Base-by-base conservation (phyloP, 441 rosid genomes). In the Omphalea diandra region DNA sequence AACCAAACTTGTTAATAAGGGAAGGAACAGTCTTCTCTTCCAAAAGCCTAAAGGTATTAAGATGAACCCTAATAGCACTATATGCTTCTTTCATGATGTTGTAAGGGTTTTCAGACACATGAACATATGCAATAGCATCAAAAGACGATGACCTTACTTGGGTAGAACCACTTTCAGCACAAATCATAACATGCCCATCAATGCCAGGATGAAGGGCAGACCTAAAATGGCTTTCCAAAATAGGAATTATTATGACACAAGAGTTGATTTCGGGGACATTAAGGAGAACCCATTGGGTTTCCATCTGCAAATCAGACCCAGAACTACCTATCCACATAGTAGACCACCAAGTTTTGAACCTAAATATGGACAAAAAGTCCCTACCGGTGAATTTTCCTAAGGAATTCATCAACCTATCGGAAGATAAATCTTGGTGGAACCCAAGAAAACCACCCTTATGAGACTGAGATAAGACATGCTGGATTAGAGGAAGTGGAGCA, bases 261-360 rank as follows among this genome's bases (percentile, higher is more conserved):
- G 86, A 88, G 11, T 38, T 74, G 0, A 79, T 81, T 83, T 88
- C 91, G 24, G 87, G 95, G 11, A 88, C 80, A 74, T 89, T 74
- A 9, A 88, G 55, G 80, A 88, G 82, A 7, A 87, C 74, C 97
- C 87, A 86, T 36, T 90, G 95, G 38, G 97, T 85, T 79, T 90
- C 98, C 69, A 76, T 78, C 65, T 87, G 93, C 77, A 93, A 79
- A 76, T 88, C 93, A 55, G 93, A 86, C 70, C 95, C 98, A 14
- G 89, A 85, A 52, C 44, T 81, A 4, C 97, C 93, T 9, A 85
- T 80, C 98, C 97, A 90, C 76, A 85, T 81, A 14, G 95, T 90
- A 0, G 93, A 86, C 91, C 95, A 90, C 93, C 98, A 92, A 33
- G 88, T 88, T 70, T 90, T 92, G 80, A 90, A 92, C 70, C 95